phyloP scores from a whole-genome alignment of 352 stramenopile species.

The Phytophthora sansomeana region DNA sequence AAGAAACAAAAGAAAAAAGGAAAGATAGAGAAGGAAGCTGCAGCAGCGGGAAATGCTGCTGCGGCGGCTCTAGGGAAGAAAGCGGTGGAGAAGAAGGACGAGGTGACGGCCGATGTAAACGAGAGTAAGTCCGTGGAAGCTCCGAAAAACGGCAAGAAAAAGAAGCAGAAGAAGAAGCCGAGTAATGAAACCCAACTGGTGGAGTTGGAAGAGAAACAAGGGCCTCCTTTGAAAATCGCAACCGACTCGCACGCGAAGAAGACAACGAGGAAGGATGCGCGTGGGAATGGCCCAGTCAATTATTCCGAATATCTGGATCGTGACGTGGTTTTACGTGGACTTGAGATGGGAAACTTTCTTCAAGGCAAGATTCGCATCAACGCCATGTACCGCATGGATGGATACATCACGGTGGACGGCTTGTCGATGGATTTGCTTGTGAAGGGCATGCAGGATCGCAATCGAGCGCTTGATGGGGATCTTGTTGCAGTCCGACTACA shows the following conservation, averaged over 20 bases:
- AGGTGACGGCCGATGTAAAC: background rate
- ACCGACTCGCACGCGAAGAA: constrained; percentile 11
- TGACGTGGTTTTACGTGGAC: constrained; percentile 37
- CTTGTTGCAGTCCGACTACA: constrained; percentile 73
- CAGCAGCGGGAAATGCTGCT: constrained; percentile 10
- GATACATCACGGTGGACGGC: constrained; percentile 81
- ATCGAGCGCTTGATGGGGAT: constrained; percentile 84
- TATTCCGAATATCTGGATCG: constrained; percentile 55
- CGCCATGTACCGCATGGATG: constrained; percentile 69
- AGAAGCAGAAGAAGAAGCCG: constrained; percentile 22
- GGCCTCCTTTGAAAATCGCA: background rate
- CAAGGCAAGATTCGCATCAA: constrained; percentile 86
- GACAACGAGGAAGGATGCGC: constrained; percentile 11
- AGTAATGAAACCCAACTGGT: background rate
- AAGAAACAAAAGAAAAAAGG: constrained; percentile 30
- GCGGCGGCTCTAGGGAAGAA: background rate
- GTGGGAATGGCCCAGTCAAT: constrained; percentile 16
- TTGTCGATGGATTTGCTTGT: constrained; percentile 80
- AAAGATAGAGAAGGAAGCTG: constrained; percentile 15
- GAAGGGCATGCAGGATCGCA: constrained; percentile 73
- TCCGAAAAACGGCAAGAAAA: constrained; percentile 18
- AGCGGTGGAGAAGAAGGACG: background rate
- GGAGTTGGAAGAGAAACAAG: constrained; percentile 22
- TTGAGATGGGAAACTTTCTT: constrained; percentile 49
- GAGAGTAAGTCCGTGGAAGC: constrained; percentile 1